Conservation (phyloP, 805 yeast species). For the Candida nanaspora region DNA sequence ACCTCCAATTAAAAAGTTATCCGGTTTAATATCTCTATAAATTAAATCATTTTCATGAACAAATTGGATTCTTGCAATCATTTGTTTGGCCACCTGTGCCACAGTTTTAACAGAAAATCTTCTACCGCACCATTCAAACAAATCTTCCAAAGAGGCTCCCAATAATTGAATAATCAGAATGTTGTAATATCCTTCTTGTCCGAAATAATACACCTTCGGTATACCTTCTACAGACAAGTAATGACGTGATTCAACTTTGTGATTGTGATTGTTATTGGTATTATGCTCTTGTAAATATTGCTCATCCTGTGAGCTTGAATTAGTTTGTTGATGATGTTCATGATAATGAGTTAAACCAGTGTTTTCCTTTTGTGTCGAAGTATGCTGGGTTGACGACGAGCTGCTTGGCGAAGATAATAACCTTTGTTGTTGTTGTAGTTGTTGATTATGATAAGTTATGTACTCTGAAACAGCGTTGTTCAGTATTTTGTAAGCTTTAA, state of each 20-base stretch:
- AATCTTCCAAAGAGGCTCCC: slow-evolving; percentile 80
- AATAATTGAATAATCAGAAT: slow-evolving; percentile 69
- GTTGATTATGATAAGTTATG: slow-evolving; percentile 1
- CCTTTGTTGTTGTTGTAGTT: background rate
- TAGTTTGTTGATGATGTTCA: no score
- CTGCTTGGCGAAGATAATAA: background rate
- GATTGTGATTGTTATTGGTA: background rate
- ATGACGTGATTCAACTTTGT: slow-evolving; percentile 6
- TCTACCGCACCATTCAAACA: slow-evolving; percentile 85
- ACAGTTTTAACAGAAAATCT: slow-evolving; percentile 66
- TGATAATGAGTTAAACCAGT: no score
- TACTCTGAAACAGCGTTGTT: slow-evolving; percentile 40
- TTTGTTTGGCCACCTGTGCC: slow-evolving; percentile 68
- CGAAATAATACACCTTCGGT: slow-evolving; percentile 80
- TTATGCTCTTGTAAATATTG: background rate
- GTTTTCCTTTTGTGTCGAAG: no score
- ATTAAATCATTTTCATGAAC: slow-evolving; percentile 73
- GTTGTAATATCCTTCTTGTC: slow-evolving; percentile 79
- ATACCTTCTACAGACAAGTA: slow-evolving; percentile 43
- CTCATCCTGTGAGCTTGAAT: background rate
- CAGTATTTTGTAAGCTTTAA: slow-evolving; percentile 66
- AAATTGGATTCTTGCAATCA: slow-evolving; percentile 65
- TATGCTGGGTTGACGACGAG: slow-evolving; percentile 1
- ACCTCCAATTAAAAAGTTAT: slow-evolving; percentile 63
- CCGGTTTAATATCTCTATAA: slow-evolving; percentile 80